Percentiles rank a stretch among this genome's conserved stretches.
Evolutionary conservation across 192 early-diverging fungal genomes (phyloP).

Genomic region (Rhizophagus sp.): DNA sequence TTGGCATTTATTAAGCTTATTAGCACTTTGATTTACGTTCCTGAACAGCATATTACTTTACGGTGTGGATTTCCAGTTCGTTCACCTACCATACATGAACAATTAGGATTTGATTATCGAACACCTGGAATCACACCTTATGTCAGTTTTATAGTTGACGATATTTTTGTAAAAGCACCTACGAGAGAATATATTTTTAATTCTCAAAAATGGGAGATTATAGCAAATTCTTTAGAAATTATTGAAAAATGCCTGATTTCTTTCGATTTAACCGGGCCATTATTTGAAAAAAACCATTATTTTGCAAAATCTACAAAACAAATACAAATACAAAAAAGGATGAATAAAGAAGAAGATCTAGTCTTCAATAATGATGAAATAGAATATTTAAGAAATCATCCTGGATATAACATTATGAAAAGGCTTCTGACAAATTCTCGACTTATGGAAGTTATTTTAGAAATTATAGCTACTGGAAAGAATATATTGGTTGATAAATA

Average conservation of each 20-base stretch:
- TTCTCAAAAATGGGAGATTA: conserved; percentile 78
- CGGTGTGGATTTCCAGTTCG: conserved; percentile 38
- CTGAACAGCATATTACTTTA: conserved; percentile 42
- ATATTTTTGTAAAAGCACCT: conserved; percentile 78
- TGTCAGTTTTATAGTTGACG: conserved; percentile 81
- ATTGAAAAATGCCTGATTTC: conserved; percentile 79
- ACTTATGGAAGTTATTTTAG: conserved; percentile 69
- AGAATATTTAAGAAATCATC: conserved; percentile 62
- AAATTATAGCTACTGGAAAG: conserved; percentile 62
- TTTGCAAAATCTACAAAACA: not conserved
- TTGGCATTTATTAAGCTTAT: conserved; percentile 80
- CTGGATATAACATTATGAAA: conserved; percentile 82
- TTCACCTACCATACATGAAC: conserved; percentile 53
- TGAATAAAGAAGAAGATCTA: conserved; percentile 1
- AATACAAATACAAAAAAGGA: conserved; percentile 11
- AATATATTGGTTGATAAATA: conserved; percentile 58
- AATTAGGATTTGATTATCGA: conserved; percentile 68
- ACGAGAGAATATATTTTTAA: conserved; percentile 63
- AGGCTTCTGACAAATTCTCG: conserved; percentile 76
- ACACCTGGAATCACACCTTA: conserved; percentile 79
- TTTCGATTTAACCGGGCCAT: conserved; percentile 62
- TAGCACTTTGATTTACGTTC: conserved; percentile 64
- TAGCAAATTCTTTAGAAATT: conserved; percentile 68
- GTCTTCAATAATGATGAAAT: not conserved
- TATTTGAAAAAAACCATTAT: conserved; percentile 27